A percentile compares a stretch with the other conserved stretches of the same genome.
phyloP scores from a whole-genome alignment of 495 filamentous ascomycete species.

The Penicillium canariense region DNA sequence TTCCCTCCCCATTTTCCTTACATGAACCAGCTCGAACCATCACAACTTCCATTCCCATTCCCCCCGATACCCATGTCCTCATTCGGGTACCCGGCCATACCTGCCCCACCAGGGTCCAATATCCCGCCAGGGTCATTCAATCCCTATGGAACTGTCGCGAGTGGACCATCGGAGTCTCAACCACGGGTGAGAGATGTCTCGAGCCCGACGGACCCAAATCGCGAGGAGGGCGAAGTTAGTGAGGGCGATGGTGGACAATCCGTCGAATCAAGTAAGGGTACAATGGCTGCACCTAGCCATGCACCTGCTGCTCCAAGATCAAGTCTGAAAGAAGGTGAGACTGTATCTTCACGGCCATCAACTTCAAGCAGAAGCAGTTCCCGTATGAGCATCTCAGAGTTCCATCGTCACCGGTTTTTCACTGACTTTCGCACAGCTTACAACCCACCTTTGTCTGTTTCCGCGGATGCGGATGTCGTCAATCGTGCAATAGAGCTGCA shows the following conservation, averaged over 20 bases:
- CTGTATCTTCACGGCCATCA: conserved; percentile 22
- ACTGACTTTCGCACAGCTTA: conserved; percentile 37
- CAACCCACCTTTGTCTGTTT: conserved; percentile 38
- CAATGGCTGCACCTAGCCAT: not conserved
- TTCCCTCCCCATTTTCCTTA: conserved; percentile 35
- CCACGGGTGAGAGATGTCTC: not conserved
- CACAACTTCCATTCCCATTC: conserved; percentile 28
- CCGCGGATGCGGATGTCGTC: conserved; percentile 19
- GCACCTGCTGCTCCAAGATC: not conserved
- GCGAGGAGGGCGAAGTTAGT: conserved; percentile 75
- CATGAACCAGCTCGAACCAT: conserved; percentile 26
- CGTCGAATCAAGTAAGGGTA: not conserved
- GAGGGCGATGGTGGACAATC: conserved; percentile 56
- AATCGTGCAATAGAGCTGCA: conserved; percentile 18
- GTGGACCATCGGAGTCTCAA: conserved; percentile 7
- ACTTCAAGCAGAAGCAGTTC: conserved; percentile 34
- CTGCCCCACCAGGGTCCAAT: conserved; percentile 20
- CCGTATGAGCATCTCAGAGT: conserved; percentile 25
- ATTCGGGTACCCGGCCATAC: conserved; percentile 25
- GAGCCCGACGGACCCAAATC: conserved; percentile 20
- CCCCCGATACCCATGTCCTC: conserved; percentile 28
- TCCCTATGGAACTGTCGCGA: not conserved
- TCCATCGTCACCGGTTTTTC: not conserved
- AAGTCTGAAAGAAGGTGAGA: conserved; percentile 33
- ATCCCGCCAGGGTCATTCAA: conserved; percentile 2